A percentile compares a stretch with the other conserved stretches of the same genome.
These are phyloP conservation scores for Abelmoschus esculentus DNA, from an alignment of 345 rosid genomes.

Conservation along the genomic window DNA sequence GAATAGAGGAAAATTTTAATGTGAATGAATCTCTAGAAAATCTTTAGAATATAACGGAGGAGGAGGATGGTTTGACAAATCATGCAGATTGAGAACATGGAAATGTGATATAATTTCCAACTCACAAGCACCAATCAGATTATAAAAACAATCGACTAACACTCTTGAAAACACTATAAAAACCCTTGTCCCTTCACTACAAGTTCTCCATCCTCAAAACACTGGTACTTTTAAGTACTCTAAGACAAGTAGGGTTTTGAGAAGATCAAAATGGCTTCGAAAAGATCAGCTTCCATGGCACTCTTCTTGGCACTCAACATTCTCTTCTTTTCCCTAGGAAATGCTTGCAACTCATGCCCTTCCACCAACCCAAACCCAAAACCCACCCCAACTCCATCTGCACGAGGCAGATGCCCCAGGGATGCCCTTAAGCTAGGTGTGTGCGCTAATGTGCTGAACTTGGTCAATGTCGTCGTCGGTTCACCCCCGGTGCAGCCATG, in stretches of 20 bases:
- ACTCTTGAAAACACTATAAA: slow-evolving; percentile 36
- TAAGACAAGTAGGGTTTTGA: not conserved
- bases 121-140: no score
- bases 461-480: slow-evolving; percentile 29
- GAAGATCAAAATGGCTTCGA: slow-evolving; percentile 40
- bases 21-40: no score
- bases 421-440: slow-evolving; percentile 46
- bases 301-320: slow-evolving; percentile 43
- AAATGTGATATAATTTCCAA: no score
- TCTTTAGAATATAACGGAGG: no score
- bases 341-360: slow-evolving; percentile 36
- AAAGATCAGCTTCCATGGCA: slow-evolving; percentile 32
- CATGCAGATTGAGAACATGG: no score
- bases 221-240: slow-evolving; percentile 12
- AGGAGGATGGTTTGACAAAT: no score
- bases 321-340: slow-evolving; percentile 37
- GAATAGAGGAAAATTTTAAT: no score
- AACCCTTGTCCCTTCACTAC: slow-evolving; percentile 15
- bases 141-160: no score
- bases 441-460: slow-evolving; percentile 34
- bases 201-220: slow-evolving; percentile 12
- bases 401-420: slow-evolving; percentile 31
- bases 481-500: slow-evolving; percentile 33
- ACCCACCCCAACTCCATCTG: slow-evolving; percentile 11
- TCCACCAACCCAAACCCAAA: slow-evolving; percentile 8